These are phyloP conservation scores for Mucor piriformis DNA, from an alignment of 371 early-diverging fungal species.

Conservation along the genomic window DNA sequence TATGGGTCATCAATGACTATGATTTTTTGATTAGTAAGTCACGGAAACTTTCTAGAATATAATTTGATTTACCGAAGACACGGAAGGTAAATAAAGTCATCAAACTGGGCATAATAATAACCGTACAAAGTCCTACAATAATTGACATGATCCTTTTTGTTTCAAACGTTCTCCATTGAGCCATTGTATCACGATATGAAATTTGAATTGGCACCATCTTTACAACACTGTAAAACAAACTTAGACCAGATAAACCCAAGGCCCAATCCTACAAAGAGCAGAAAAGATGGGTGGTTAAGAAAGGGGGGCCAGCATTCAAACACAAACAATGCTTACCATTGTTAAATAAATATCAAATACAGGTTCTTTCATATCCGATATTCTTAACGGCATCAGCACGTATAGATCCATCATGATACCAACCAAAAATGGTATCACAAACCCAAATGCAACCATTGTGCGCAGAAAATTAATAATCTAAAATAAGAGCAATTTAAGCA, in stretches of 20 bases:
- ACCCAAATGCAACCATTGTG: slow-evolving; percentile 36
- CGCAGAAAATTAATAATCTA: slow-evolving; percentile 28
- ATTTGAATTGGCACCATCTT: slow-evolving; percentile 31
- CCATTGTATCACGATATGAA: neutral
- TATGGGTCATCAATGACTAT: slow-evolving; percentile 28
- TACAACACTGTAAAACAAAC: slow-evolving; percentile 37
- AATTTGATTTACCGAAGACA: slow-evolving; percentile 20
- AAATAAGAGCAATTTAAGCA: neutral
- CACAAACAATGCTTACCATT: slow-evolving; percentile 15
- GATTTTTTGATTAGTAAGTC: neutral
- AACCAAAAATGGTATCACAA: slow-evolving; percentile 47
- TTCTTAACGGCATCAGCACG: slow-evolving; percentile 42
- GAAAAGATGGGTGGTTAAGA: neutral
- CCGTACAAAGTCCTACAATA: neutral
- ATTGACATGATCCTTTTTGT: slow-evolving; percentile 15
- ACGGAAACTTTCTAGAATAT: neutral
- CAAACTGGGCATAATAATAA: slow-evolving; percentile 8
- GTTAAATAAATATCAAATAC: slow-evolving; percentile 29
- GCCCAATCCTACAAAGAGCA: slow-evolving; percentile 51
- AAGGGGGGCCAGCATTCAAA: neutral
- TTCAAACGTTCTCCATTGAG: slow-evolving; percentile 4
- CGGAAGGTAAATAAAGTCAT: neutral
- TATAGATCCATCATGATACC: slow-evolving; percentile 53
- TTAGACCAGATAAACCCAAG: slow-evolving; percentile 45
- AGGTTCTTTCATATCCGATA: slow-evolving; percentile 7